These are phyloP conservation scores for Termitomyces sp. DNA, from an alignment of 768 basidiomycete species.

Conservation along the genomic window DNA sequence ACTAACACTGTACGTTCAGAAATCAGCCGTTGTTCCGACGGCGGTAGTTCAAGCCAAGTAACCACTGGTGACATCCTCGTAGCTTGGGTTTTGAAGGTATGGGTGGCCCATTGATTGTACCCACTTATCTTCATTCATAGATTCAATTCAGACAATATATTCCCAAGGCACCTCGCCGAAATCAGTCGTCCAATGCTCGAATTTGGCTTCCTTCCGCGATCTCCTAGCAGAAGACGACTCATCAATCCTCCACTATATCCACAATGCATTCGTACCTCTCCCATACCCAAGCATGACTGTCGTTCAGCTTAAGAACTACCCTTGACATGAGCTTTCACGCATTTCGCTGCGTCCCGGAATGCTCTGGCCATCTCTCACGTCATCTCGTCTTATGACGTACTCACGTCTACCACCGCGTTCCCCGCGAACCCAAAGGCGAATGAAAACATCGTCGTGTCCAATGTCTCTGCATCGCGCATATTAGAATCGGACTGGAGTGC, in stretches of 20 bases:
- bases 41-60: slow-evolving; percentile 18
- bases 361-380: slow-evolving; percentile 28
- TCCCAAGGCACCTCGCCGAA: slow-evolving; percentile 26
- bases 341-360: slow-evolving; percentile 19
- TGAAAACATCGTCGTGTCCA: slow-evolving; percentile 35
- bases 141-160: slow-evolving; percentile 30
- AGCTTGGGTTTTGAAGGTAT: slow-evolving; percentile 40
- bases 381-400: slow-evolving; percentile 23
- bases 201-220: slow-evolving; percentile 35
- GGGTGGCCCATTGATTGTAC: neutral
- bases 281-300: slow-evolving; percentile 38
- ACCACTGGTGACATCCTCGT: slow-evolving; percentile 37
- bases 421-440: slow-evolving; percentile 31
- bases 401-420: slow-evolving; percentile 24
- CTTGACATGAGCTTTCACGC: slow-evolving; percentile 27
- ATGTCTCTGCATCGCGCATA: slow-evolving; percentile 39
- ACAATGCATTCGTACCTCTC: slow-evolving; percentile 37
- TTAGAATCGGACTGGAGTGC: slow-evolving; percentile 36
- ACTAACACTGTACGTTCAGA: slow-evolving; percentile 28
- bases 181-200: slow-evolving; percentile 32
- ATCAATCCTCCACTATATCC: slow-evolving; percentile 26
- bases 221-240: slow-evolving; percentile 22
- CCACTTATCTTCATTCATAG: neutral
- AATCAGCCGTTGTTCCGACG: slow-evolving; percentile 17
- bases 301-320: slow-evolving; percentile 26